Base-by-base conservation (phyloP, 495 filamentous ascomycete species). In the Chlorociboria aeruginascens region DNA sequence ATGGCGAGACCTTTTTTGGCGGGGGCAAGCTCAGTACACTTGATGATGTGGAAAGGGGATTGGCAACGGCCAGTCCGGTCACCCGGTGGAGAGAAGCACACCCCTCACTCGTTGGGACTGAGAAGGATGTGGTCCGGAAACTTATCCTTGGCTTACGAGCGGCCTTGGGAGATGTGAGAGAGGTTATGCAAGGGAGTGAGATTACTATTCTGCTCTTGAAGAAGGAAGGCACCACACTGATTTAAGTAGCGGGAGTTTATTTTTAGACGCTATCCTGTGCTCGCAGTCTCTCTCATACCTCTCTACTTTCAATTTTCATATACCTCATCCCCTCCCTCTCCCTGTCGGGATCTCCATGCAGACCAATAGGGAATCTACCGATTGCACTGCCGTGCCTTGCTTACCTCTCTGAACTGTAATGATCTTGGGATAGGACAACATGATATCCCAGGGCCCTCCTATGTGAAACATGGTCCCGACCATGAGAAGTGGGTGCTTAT, bases 21-120 rank as follows among this genome's bases (percentile, higher is more conserved):
- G 56, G 49, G 3, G 49, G 35, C 0, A 20, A n/a, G 3, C 14
- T 16, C 7, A 30, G 14, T 9, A 44, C 41, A 9, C 31, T 55
- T 12, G 45, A 45, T 10, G 31, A 50, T 12, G 12, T 46, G 10
- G 48, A 45, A 16, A 46, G 47, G 45, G 43, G 25, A 17, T 12
- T 58, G 37, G 42, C 31, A 2, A 58, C 56, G 3, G 48, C 51
- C 4, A 58, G 55, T 14, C 41, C 43, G 48, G 51, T 58, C 9
- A 58, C 46, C 33, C 47, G 54, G 20, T 58, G 55, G 55, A 49
- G 51, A 40, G 51, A 37, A 13, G 51, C 55, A 11, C 28, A 58
- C 48, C 51, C 55, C 30, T 45, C 52, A 3, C 39, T 58, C 35
- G 48, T 28, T 7, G 51, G 48, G 0, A 58, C 55, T 7, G 55